These are phyloP conservation scores for Elaeis oleifera DNA, from an alignment of 202 grass and related monocot genomes.

Conservation along the genomic window DNA sequence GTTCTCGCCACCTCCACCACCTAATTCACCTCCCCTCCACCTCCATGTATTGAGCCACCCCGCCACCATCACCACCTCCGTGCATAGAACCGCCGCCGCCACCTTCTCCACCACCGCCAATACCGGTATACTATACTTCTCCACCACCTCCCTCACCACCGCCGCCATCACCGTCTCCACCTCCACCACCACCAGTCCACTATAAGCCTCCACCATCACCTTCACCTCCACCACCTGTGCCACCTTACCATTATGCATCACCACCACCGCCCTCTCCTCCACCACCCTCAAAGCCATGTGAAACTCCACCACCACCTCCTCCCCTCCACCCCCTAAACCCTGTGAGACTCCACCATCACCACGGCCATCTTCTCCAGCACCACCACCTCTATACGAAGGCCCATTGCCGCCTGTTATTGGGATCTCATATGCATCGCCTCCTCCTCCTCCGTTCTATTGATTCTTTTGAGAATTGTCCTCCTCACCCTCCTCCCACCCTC, in stretches of 20 bases:
- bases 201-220: slow-evolving; percentile 24
- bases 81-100: slow-evolving; percentile 34
- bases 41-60: background rate
- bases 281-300: slow-evolving; percentile 20
- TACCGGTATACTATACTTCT: slow-evolving; percentile 3
- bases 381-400: slow-evolving; percentile 20
- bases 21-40: slow-evolving; percentile 4
- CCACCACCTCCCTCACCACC: slow-evolving; percentile 21
- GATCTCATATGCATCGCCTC: slow-evolving; percentile 65
- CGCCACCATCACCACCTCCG: slow-evolving; percentile 27
- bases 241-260: slow-evolving; percentile 14
- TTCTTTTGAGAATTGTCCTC: slow-evolving; percentile 33
- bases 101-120: background rate
- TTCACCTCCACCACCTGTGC: slow-evolving; percentile 24
- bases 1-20: background rate
- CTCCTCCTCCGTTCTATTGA: slow-evolving; percentile 56
- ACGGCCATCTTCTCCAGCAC: slow-evolving; percentile 7
- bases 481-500: slow-evolving; percentile 28
- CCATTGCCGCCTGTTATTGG: slow-evolving; percentile 43
- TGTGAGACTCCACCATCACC: slow-evolving; percentile 46
- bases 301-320: slow-evolving; percentile 29
- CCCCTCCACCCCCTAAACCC: slow-evolving; percentile 12
- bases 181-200: slow-evolving; percentile 13
- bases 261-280: slow-evolving; percentile 4
- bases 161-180: slow-evolving; percentile 19